A percentile compares a stretch with the other conserved stretches of the same genome.
These are phyloP conservation scores for Starmerella apis DNA, from an alignment of 805 yeast genomes.

Conservation along the genomic window DNA sequence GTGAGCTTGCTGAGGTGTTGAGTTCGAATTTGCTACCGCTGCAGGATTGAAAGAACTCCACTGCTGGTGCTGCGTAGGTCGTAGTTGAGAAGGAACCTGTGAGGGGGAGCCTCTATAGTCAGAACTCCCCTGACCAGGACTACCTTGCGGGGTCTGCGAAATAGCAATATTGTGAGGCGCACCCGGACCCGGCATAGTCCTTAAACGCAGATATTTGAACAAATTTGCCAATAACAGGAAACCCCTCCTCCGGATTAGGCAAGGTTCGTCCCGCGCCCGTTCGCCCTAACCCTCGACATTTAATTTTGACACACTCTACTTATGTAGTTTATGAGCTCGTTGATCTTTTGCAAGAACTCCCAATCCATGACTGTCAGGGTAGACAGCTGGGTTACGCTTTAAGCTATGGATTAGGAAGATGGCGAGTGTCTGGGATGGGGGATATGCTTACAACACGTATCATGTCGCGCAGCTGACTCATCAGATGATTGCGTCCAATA, in stretches of 20 bases:
- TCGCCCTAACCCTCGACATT: background rate
- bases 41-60: background rate
- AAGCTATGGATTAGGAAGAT: no score
- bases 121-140: background rate
- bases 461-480: background rate
- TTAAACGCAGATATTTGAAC: background rate
- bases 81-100: background rate
- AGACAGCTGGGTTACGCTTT: no score
- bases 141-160: background rate
- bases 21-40: background rate
- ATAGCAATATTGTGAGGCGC: background rate
- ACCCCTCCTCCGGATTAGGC: slow-evolving; percentile 11
- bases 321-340: no score
- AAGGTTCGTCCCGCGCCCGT: slow-evolving; percentile 1
- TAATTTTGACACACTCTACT: no score
- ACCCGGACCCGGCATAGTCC: background rate
- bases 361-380: background rate
- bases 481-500: background rate
- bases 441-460: background rate
- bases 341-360: background rate
- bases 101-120: background rate
- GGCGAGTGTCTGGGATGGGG: no score
- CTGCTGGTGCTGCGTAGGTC: background rate
- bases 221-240: slow-evolving; percentile 7
- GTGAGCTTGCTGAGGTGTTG: background rate